Evolutionary conservation across 352 stramenopile genomes (phyloP), one percentile per base, ranked within the genome.

Genomic region (Globisporangium spinosum): DNA sequence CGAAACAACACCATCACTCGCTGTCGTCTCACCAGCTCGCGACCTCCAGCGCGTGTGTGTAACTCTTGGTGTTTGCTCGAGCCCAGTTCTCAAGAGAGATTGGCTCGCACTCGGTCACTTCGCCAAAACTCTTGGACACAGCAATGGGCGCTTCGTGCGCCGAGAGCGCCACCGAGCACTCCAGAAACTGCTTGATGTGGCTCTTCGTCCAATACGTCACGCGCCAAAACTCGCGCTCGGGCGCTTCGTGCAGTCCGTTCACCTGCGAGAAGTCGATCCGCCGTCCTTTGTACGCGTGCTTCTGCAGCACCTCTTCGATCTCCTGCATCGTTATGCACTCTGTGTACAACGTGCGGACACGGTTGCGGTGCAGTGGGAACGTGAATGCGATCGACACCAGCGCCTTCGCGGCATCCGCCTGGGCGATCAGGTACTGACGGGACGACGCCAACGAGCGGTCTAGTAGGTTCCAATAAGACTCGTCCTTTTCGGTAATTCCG

Each of bases 21-120:
- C 13, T 6, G 8, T 20, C 7, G 3, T 35, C 29, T 35, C n/a
- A 5, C 40, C 35, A 49, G 45, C 45, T n/a, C 17, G 10, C 22
- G n/a, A 67, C 62, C 17, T 55, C 67, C 27, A 91, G 74, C 29
- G 75, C 68, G 20, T 78, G 70, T 6, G 79, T 83, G 68, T 85
- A 80, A 45, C 73, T 62, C 58, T 89, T 89, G 29, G 75, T 69
- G 59, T 90, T 73, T 23, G 61, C 66, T 25, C 78, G 55, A 0
- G 82, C 79, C 83, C 83, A 92, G 20, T 76, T 54, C 22, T 89
- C 83, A 17, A 90, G 65, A 38, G 78, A 74, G 10, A 86, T 70
- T 4, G 82, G 74, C 53, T 67, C 23, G 29, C 79, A 79, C 43
- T 92, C 82, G 2, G 80, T 89, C 25, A 92, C 61, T 17, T 89